Evolutionary conservation across 2,329 filamentous ascomycete species (phyloP).

Genomic region (Penicillium paneum): DNA sequence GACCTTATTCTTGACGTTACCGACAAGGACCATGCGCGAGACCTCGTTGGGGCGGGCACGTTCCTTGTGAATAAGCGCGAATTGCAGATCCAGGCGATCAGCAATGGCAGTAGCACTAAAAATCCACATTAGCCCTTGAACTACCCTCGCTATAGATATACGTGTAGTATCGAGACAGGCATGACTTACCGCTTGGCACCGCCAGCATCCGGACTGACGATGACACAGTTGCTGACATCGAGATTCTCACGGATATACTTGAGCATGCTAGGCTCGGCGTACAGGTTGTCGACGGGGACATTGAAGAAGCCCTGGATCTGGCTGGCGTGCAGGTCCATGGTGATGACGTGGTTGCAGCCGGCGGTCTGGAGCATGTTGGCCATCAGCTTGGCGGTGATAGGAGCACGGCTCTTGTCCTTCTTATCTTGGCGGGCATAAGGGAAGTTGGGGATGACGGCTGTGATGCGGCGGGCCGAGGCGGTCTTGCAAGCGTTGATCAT

Average conservation of each 20-base stretch:
- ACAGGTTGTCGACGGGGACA: conserved; percentile 74
- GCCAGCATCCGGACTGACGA: conserved; percentile 91
- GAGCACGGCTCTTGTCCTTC: conserved; percentile 93
- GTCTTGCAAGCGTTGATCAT: conserved; percentile 96
- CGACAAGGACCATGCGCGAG: conserved; percentile 91
- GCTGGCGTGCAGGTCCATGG: conserved; percentile 91
- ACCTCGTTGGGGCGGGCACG: conserved; percentile 88
- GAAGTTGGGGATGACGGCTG: conserved; percentile 92
- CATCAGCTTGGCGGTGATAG: conserved; percentile 92
- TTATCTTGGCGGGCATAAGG: conserved; percentile 96
- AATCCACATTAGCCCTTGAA: not conserved
- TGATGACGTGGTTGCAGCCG: conserved; percentile 89
- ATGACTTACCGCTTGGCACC: conserved; percentile 73
- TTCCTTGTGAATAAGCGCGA: conserved; percentile 96
- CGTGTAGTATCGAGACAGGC: not conserved
- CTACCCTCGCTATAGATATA: not conserved
- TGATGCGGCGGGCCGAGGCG: conserved; percentile 83
- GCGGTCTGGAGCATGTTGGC: conserved; percentile 97
- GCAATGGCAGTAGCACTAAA: conserved; percentile 81
- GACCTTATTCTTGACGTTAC: conserved; percentile 84
- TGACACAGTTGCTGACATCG: conserved; percentile 76
- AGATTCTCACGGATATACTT: conserved; percentile 89
- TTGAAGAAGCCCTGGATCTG: conserved; percentile 98
- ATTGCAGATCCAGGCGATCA: conserved; percentile 82
- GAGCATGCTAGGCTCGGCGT: conserved; percentile 87